Conservation (phyloP, 371 early-diverging fungal species). For the Mortierella sp. region DNA sequence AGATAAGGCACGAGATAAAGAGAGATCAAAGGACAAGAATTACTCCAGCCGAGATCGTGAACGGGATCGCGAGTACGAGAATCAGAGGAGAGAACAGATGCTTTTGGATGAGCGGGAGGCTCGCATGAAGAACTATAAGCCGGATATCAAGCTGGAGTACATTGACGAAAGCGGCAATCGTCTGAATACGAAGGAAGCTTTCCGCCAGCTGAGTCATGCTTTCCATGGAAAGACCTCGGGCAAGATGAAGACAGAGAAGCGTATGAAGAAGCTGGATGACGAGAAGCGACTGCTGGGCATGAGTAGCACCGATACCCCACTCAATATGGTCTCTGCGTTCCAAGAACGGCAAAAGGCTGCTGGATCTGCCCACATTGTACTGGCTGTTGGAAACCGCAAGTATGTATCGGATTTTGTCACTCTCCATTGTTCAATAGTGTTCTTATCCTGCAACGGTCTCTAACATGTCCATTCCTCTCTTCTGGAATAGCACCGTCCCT, state of each 20-base stretch:
- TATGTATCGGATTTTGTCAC: slow-evolving; percentile 17
- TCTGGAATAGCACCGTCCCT: slow-evolving; percentile 35
- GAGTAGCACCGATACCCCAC: slow-evolving; percentile 83
- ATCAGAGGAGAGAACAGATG: slow-evolving; percentile 66
- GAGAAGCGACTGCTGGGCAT: slow-evolving; percentile 81
- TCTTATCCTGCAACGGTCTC: not conserved
- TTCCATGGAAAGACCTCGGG: slow-evolving; percentile 96
- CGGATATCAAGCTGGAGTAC: slow-evolving; percentile 91
- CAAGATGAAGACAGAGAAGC: slow-evolving; percentile 94
- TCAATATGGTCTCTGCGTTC: slow-evolving; percentile 79
- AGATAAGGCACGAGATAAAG: slow-evolving; percentile 62
- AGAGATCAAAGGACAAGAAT: slow-evolving; percentile 35
- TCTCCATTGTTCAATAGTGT: not conserved
- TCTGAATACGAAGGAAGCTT: slow-evolving; percentile 91
- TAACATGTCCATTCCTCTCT: not conserved
- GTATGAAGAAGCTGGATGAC: slow-evolving; percentile 82
- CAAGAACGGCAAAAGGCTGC: slow-evolving; percentile 77
- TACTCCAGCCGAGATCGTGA: slow-evolving; percentile 50
- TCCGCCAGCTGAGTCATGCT: slow-evolving; percentile 89
- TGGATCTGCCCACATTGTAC: slow-evolving; percentile 84
- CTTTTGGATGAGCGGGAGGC: slow-evolving; percentile 80
- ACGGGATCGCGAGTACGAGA: slow-evolving; percentile 54
- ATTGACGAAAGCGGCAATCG: slow-evolving; percentile 87
- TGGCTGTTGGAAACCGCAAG: slow-evolving; percentile 83
- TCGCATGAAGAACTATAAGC: slow-evolving; percentile 90